Percentiles rank a stretch among this genome's conserved stretches.
These are phyloP conservation scores for Metschnikowia baotianmanensis DNA, from an alignment of 805 yeast genomes.

Conservation along the genomic window DNA sequence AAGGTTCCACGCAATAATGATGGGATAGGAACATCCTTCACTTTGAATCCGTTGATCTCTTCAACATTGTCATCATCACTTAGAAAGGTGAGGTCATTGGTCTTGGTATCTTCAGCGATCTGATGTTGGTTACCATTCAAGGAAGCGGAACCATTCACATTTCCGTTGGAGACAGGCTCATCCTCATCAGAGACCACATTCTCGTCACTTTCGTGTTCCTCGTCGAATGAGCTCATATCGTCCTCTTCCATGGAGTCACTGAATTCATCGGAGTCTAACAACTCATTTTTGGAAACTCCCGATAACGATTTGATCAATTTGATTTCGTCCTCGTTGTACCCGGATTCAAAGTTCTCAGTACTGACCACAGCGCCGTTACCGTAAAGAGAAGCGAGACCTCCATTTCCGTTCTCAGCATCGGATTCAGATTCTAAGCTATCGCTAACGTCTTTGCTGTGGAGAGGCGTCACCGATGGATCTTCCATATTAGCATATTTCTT, in stretches of 20 bases:
- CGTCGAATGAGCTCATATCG: slow-evolving; percentile 10
- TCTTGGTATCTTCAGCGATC: slow-evolving; percentile 2
- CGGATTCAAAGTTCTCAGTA: slow-evolving; percentile 11
- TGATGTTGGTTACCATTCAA: slow-evolving; percentile 1
- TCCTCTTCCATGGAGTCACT: slow-evolving; percentile 21
- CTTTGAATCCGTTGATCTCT: slow-evolving; percentile 41
- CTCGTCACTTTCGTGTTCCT: slow-evolving; percentile 14
- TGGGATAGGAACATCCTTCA: slow-evolving; percentile 73
- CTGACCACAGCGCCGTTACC: slow-evolving; percentile 16
- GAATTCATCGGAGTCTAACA: slow-evolving; percentile 20
- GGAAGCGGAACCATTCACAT: slow-evolving; percentile 3
- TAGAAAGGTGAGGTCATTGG: slow-evolving; percentile 4
- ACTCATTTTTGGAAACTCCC: slow-evolving; percentile 15
- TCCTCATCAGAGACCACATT: not conserved
- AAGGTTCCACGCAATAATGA: slow-evolving; percentile 73
- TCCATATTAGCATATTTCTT: slow-evolving; percentile 53
- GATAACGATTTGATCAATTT: slow-evolving; percentile 24
- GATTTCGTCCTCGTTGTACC: slow-evolving; percentile 35
- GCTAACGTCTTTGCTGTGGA: slow-evolving; percentile 20
- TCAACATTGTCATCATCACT: slow-evolving; percentile 23
- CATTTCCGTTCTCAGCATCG: slow-evolving; percentile 3
- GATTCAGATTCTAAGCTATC: slow-evolving; percentile 12
- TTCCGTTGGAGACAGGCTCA: not conserved
- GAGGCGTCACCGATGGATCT: slow-evolving; percentile 1
- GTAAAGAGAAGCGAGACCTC: slow-evolving; percentile 34